Percentiles rank a stretch among this genome's conserved stretches.
Conservation (phyloP, 2,329 filamentous ascomycete genomes). For the Leptographium wingfieldii region DNA sequence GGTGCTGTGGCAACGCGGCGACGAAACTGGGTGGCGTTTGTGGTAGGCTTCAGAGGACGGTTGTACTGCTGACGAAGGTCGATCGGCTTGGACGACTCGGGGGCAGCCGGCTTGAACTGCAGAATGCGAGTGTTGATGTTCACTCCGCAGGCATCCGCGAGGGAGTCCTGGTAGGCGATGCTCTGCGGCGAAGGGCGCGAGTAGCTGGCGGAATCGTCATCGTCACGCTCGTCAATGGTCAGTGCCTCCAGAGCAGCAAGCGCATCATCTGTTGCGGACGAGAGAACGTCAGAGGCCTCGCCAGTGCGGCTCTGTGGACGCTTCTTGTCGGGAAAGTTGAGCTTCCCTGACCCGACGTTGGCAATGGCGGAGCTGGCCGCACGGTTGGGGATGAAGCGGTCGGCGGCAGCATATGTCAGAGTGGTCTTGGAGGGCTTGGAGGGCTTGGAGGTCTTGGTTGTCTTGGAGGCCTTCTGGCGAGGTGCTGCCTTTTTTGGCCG, state of each 20-base stretch:
- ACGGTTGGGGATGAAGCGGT: constrained; percentile 94
- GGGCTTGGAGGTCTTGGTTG: constrained; percentile 49
- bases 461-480: constrained; percentile 52
- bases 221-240: constrained; percentile 61
- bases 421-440: constrained; percentile 58
- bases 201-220: constrained; percentile 55
- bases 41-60: constrained; percentile 73
- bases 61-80: constrained; percentile 98
- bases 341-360: constrained; percentile 71
- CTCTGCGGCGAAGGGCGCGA: constrained; percentile 75
- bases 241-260: constrained; percentile 69
- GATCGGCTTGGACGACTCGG: constrained; percentile 95
- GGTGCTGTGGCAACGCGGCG: constrained; percentile 89
- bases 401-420: constrained; percentile 64
- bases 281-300: constrained; percentile 65
- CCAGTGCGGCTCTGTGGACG: constrained; percentile 53
- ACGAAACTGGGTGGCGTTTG: constrained; percentile 71
- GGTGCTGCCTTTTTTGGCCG: constrained; percentile 44
- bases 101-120: constrained; percentile 95
- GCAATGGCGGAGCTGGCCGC: constrained; percentile 77
- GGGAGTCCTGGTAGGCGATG: constrained; percentile 27
- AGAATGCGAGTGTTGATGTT: constrained; percentile 90
- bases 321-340: constrained; percentile 57
- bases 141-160: constrained; percentile 44
- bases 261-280: constrained; percentile 68